Base-by-base conservation (phyloP, 371 early-diverging fungal genomes). In the Haplosporangium sp. region DNA sequence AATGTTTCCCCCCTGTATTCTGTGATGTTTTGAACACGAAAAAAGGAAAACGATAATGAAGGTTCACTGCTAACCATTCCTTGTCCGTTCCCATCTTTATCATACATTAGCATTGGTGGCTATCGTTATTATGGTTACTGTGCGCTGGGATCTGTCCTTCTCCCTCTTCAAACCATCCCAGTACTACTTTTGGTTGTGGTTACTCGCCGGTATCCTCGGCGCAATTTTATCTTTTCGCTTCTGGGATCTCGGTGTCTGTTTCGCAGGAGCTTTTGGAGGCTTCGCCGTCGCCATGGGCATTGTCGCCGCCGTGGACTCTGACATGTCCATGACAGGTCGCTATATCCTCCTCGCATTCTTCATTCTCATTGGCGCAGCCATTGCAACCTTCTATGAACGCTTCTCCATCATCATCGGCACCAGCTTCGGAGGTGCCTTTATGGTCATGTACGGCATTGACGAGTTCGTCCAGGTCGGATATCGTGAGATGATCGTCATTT, bases 361-460 rank as follows among this genome's bases (percentile, higher is more conserved):
- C 5, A 54, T 82, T 40, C 14, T 74, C 42, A 0, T 69, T 20
- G 65, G 69, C 0, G 67, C 75, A 1, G 61, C 67, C 12, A 18
- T 74, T 6, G 72, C 76, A 0, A 64, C 66, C 6, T 64, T 61
- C n/a, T 80, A 55, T 50, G 80, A 80, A 43, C 69, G 75, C 2
- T 41, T 61, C 18, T 51, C 67, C 10, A 74, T 82, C 36, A 80
- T 74, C 13, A 9, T 74, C 6, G 64, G 71, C 3, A 82, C 82
- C 10, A 74, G 74, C 45, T 59, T 74, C 14, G 79, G 64, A 13
- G 82, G 82, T 12, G 64, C 75, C 2, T 74, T 59, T 51, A 53
- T 80, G 41, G 23, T 80, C 59, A 73, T 82, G 74, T 82, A 55
- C 42, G 82, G 82, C 21, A 37, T 82, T 5, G 82, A 82, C 54